These are phyloP conservation scores for Aethionema arabicum DNA, from an alignment of 345 rosid species.

Conservation along the genomic window DNA sequence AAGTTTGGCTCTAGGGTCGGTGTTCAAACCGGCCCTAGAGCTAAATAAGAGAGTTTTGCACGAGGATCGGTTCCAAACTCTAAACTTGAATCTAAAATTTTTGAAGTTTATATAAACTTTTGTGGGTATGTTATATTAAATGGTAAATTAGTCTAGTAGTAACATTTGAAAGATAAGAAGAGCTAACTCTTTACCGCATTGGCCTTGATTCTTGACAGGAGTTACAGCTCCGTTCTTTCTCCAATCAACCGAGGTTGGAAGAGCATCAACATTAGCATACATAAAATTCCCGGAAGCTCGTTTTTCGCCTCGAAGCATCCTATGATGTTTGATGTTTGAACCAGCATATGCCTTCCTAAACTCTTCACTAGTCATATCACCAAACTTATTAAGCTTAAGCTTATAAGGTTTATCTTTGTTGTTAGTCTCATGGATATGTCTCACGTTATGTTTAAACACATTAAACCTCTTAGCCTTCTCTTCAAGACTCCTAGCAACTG, in stretches of 20 bases:
- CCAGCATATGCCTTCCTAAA: slow-evolving; percentile 59
- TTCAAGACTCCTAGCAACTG: slow-evolving; percentile 55
- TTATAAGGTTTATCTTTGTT: slow-evolving; percentile 69
- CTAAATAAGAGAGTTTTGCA: too few species aligned
- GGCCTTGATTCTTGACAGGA: slow-evolving; percentile 77
- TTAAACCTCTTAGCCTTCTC: slow-evolving; percentile 70
- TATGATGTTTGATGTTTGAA: slow-evolving; percentile 71
- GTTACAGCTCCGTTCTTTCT: slow-evolving; percentile 77
- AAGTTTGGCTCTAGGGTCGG: too few species aligned
- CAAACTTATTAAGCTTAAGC: slow-evolving; percentile 81
- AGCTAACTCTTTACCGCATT: slow-evolving; percentile 52
- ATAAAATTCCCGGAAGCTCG: slow-evolving; percentile 46
- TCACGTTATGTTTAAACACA: slow-evolving; percentile 73
- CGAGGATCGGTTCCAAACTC: too few species aligned
- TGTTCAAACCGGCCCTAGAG: too few species aligned
- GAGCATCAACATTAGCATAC: slow-evolving; percentile 46
- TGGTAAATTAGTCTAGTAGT: too few species aligned
- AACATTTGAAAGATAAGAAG: too few species aligned
- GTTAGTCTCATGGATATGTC: slow-evolving; percentile 72
- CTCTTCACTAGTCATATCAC: slow-evolving; percentile 81
- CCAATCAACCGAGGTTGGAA: slow-evolving; percentile 70
- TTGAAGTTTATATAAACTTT: too few species aligned
- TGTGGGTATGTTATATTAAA: too few species aligned
- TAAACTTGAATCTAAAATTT: too few species aligned
- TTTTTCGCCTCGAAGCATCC: slow-evolving; percentile 55